A percentile compares a stretch with the other conserved stretches of the same genome.
These are phyloP conservation scores for Taiozyma onychis DNA, from an alignment of 1,139 yeast genomes.

Conservation along the genomic window DNA sequence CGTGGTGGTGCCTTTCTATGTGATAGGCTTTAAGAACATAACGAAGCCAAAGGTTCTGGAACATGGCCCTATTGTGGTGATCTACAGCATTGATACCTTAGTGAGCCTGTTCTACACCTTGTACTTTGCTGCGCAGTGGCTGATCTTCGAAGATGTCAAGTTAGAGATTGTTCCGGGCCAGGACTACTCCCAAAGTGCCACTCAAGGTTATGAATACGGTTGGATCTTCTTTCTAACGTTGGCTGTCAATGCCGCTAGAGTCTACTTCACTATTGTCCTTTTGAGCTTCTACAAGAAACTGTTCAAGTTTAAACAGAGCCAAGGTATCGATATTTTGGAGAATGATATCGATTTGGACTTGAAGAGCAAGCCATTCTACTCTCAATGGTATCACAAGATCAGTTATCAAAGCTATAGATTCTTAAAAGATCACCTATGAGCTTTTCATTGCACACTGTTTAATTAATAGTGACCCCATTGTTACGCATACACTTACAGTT, in stretches of 20 bases:
- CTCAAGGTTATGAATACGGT: conserved; percentile 65
- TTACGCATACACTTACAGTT: not conserved
- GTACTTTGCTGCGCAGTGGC: conserved; percentile 76
- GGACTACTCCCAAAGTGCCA: conserved; percentile 42
- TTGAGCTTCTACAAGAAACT: conserved; percentile 50
- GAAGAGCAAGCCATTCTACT: conserved; percentile 25
- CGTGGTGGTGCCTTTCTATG: conserved; percentile 57
- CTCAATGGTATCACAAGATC: conserved; percentile 26
- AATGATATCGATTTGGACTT: conserved; percentile 31
- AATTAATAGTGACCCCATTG: not conserved
- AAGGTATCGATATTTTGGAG: conserved; percentile 24
- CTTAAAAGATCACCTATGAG: conserved; percentile 8
- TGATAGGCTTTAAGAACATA: conserved; percentile 50
- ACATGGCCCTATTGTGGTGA: conserved; percentile 55
- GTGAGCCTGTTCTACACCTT: conserved; percentile 64
- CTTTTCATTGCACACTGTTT: not conserved
- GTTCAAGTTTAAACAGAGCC: conserved; percentile 27
- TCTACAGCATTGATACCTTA: conserved; percentile 63
- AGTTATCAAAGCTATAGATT: conserved; percentile 20
- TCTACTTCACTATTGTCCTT: conserved; percentile 63
- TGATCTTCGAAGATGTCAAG: conserved; percentile 35
- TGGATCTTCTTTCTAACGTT: conserved; percentile 56
- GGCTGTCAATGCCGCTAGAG: conserved; percentile 44
- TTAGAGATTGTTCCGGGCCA: conserved; percentile 18
- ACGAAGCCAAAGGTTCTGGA: conserved; percentile 42